Conservation (phyloP, 257 asterid species). For the Avicennia marina region DNA sequence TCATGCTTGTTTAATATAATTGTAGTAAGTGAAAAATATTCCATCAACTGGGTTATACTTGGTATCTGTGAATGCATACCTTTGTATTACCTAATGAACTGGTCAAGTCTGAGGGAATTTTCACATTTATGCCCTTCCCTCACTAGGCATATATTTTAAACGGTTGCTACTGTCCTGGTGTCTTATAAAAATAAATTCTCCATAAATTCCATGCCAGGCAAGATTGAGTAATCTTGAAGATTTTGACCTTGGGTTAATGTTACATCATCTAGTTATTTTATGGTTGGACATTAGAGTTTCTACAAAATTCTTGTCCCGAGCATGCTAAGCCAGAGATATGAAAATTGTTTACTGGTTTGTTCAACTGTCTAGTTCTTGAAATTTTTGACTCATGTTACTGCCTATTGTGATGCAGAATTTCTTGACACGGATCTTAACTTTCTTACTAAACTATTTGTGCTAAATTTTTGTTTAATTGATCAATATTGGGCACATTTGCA, state of each 20-base stretch:
- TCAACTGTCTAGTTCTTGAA: not conserved
- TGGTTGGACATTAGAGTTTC: not conserved
- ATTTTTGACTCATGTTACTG: not conserved
- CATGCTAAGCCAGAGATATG: not conserved
- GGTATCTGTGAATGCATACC: not conserved
- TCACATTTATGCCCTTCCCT: not conserved
- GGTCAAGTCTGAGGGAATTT: slow-evolving; percentile 1
- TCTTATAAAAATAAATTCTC: not conserved
- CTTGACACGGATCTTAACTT: not conserved
- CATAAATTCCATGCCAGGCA: not conserved
- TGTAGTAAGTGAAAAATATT: not conserved
- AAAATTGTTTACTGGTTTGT: not conserved
- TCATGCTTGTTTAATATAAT: not conserved
- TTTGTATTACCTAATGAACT: not conserved
- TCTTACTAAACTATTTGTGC: not conserved
- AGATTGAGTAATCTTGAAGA: not conserved
- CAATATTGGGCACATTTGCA: slow-evolving; percentile 22
- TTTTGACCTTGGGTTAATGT: not conserved
- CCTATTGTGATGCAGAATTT: not conserved
- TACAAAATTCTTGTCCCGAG: not conserved
- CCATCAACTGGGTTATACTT: not conserved
- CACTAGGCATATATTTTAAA: not conserved
- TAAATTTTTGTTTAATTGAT: not conserved
- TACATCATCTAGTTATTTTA: not conserved
- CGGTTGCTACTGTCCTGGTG: not conserved